phyloP scores from a whole-genome alignment of 192 early-diverging fungal genomes.

The Mortierella claussenii region DNA sequence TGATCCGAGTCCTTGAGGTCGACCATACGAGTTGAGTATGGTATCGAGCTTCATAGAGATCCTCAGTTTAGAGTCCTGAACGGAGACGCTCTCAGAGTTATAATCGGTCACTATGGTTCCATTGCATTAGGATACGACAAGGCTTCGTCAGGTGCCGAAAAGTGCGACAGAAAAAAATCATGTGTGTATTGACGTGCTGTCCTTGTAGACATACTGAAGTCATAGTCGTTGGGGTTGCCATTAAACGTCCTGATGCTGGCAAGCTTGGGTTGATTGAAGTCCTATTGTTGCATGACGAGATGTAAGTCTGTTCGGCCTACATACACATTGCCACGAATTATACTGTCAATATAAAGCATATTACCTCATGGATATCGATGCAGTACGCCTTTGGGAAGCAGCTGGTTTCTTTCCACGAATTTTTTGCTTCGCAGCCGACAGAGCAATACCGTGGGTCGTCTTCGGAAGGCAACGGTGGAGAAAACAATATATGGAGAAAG shows the following conservation, averaged over 20 bases:
- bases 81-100: slow-evolving; percentile 18
- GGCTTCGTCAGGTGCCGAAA: too few species aligned
- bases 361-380: slow-evolving; percentile 26
- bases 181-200: neutral
- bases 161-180: too few species aligned
- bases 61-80: slow-evolving; percentile 33
- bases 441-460: slow-evolving; percentile 39
- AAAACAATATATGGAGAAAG: too few species aligned
- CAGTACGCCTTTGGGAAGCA: slow-evolving; percentile 31
- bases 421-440: slow-evolving; percentile 27
- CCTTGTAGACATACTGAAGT: slow-evolving; percentile 23
- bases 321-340: too few species aligned
- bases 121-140: too few species aligned
- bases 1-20: slow-evolving; percentile 68
- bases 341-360: neutral
- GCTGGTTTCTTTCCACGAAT: slow-evolving; percentile 38
- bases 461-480: neutral
- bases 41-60: slow-evolving; percentile 33
- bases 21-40: slow-evolving; percentile 34
- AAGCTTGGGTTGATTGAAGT: slow-evolving; percentile 26
- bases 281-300: too few species aligned
- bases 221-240: slow-evolving; percentile 35
- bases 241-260: slow-evolving; percentile 10
- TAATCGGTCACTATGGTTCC: slow-evolving; percentile 27
- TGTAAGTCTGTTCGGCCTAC: too few species aligned